These are phyloP conservation scores for Rhodotorula sp. DNA, from an alignment of 1,284 basidiomycete species.

Conservation along the genomic window DNA sequence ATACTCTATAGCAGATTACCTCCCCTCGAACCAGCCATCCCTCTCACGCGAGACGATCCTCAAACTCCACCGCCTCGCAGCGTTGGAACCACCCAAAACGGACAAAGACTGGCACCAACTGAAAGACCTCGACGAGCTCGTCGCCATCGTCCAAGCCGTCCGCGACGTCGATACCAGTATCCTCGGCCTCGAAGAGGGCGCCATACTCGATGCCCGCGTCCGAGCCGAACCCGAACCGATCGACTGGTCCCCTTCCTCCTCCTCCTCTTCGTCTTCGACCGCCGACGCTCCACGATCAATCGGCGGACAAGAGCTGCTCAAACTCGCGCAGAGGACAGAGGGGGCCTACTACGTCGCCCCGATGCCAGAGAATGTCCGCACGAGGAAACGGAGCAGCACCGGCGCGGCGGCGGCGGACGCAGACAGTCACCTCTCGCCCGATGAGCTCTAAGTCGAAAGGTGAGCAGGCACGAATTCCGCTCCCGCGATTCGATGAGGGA, in stretches of 20 bases:
- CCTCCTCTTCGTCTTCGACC: background rate
- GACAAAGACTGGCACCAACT: slow-evolving; percentile 18
- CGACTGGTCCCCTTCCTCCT: slow-evolving; percentile 1
- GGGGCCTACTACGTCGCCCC: slow-evolving; percentile 35
- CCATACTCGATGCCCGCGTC: slow-evolving; percentile 35
- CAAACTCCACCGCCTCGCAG: slow-evolving; percentile 34
- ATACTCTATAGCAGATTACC: slow-evolving; percentile 27
- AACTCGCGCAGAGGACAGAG: slow-evolving; percentile 22
- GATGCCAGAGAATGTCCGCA: slow-evolving; percentile 32
- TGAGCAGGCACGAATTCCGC: background rate
- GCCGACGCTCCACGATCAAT: background rate
- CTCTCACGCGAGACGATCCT: slow-evolving; percentile 24
- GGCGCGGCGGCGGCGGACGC: background rate
- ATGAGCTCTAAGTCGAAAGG: slow-evolving; percentile 1
- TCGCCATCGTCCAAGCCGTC: slow-evolving; percentile 32
- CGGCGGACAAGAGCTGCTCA: slow-evolving; percentile 14
- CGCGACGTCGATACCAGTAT: slow-evolving; percentile 12
- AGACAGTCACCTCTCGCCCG: background rate
- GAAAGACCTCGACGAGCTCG: slow-evolving; percentile 25
- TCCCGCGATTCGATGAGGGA: too few species aligned
- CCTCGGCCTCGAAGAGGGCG: slow-evolving; percentile 9
- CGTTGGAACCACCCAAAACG: slow-evolving; percentile 29
- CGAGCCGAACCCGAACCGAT: slow-evolving; percentile 16
- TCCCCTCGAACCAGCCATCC: slow-evolving; percentile 17
- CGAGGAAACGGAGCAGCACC: slow-evolving; percentile 4